Conservation (phyloP, 2,329 filamentous ascomycete genomes). For the Apiospora phragmitis region DNA sequence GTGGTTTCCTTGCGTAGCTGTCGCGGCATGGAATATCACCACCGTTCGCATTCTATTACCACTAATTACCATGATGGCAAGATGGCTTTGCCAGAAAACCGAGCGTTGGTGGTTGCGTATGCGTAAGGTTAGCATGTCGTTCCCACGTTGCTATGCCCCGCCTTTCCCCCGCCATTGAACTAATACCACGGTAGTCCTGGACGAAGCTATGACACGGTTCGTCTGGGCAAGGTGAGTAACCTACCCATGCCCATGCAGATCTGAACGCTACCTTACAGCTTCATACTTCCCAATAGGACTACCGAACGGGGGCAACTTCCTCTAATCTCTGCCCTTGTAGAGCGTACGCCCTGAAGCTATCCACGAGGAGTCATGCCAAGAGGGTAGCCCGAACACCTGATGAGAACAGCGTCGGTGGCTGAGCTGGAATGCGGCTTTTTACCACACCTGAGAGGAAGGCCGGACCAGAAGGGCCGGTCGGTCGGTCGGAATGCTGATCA, state of each 20-base stretch:
- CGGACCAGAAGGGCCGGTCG: not conserved
- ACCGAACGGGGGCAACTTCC: not conserved
- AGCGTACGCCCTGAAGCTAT: not conserved
- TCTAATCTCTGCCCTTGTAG: not conserved
- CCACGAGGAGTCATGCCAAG: not conserved
- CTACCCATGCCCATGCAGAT: too few relatives aligned
- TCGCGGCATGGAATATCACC: not conserved
- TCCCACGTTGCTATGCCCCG: not conserved
- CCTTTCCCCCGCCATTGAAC: not conserved
- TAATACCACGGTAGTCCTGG: too few relatives aligned
- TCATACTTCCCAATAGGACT: not conserved
- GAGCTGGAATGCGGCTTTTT: not conserved
- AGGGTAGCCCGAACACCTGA: not conserved
- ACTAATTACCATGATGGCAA: too few relatives aligned
- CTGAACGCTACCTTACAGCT: not conserved
- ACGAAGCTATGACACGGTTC: too few relatives aligned
- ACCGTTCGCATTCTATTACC: not conserved
- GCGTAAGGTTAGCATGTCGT: too few relatives aligned
- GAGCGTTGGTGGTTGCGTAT: not conserved
- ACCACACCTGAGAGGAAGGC: not conserved
- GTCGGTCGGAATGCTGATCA: not conserved
- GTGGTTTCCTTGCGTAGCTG: not conserved
- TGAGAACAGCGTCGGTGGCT: not conserved
- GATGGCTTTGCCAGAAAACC: not conserved
- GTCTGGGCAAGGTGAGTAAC: too few relatives aligned